phyloP scores from a whole-genome alignment of 176 grass and related monocot genomes.

The Aegilops longissima region DNA sequence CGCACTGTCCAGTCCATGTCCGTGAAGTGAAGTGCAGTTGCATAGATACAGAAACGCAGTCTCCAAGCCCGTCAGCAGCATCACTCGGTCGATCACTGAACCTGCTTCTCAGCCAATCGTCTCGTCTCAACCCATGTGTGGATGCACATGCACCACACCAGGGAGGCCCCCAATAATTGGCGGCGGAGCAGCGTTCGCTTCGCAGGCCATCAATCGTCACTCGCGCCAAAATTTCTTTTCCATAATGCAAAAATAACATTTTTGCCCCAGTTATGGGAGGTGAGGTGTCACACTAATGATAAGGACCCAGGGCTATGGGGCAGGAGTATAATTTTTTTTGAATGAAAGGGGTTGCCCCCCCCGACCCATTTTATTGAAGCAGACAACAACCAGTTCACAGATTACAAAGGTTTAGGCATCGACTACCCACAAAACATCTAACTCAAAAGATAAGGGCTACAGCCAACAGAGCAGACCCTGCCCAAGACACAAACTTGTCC shows the following conservation, averaged over 20 bases:
- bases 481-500: too few relatives aligned
- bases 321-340: background rate
- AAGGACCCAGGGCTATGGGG: background rate
- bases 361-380: too few relatives aligned
- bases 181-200: background rate
- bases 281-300: conserved; percentile 28
- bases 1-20: background rate
- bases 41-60: background rate
- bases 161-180: background rate
- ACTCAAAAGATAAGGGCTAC: too few relatives aligned
- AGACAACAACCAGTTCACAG: too few relatives aligned
- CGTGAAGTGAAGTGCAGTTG: background rate
- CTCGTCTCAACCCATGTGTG: background rate
- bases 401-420: too few relatives aligned
- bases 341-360: too few relatives aligned
- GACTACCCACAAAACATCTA: too few relatives aligned
- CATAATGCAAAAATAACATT: too few relatives aligned
- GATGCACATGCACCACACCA: background rate
- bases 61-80: background rate
- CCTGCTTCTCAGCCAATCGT: background rate
- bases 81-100: background rate
- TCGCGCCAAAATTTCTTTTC: too few relatives aligned
- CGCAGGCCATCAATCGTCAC: too few relatives aligned
- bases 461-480: too few relatives aligned
- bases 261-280: background rate